A percentile compares a stretch with the other conserved stretches of the same genome.
Evolutionary conservation across 345 rosid species (phyloP).

Genomic region (Aurinia saxatilis): DNA sequence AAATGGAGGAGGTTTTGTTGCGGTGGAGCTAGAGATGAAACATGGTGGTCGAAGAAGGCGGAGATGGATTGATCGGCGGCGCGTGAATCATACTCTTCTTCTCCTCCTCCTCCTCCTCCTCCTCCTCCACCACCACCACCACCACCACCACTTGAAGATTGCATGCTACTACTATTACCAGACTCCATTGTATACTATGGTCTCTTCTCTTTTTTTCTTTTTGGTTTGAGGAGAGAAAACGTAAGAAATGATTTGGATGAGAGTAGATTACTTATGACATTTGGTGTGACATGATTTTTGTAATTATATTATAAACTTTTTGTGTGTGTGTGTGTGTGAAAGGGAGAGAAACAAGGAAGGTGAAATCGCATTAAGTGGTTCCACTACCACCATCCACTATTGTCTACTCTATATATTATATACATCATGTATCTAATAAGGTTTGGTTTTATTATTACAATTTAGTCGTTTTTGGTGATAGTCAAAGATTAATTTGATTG

Average conservation of each 20-base stretch:
- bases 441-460: not conserved
- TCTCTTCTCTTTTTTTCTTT: not conserved
- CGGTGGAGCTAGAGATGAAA: conserved; percentile 24
- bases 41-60: conserved; percentile 39
- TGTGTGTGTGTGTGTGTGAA: conserved; percentile 16
- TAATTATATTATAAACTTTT: not conserved
- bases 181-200: conserved; percentile 87
- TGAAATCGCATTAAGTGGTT: conserved; percentile 34
- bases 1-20: conserved; percentile 33
- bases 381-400: conserved; percentile 39
- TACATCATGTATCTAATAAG: conserved; percentile 5
- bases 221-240: conserved; percentile 11
- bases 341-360: conserved; percentile 25
- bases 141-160: conserved; percentile 59
- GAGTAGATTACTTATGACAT: not conserved
- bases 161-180: conserved; percentile 73
- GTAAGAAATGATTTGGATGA: conserved; percentile 1
- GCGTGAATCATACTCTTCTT: conserved; percentile 77
- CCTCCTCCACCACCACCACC: conserved; percentile 35
- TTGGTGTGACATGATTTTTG: conserved; percentile 7
- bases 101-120: conserved; percentile 26
- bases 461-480: conserved; percentile 8
- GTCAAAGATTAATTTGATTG: conserved; percentile 7
- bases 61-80: conserved; percentile 43
- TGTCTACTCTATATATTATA: conserved; percentile 28